phyloP scores from a whole-genome alignment of 2,329 filamentous ascomycete species.

The Geoglossum cookeanum region DNA sequence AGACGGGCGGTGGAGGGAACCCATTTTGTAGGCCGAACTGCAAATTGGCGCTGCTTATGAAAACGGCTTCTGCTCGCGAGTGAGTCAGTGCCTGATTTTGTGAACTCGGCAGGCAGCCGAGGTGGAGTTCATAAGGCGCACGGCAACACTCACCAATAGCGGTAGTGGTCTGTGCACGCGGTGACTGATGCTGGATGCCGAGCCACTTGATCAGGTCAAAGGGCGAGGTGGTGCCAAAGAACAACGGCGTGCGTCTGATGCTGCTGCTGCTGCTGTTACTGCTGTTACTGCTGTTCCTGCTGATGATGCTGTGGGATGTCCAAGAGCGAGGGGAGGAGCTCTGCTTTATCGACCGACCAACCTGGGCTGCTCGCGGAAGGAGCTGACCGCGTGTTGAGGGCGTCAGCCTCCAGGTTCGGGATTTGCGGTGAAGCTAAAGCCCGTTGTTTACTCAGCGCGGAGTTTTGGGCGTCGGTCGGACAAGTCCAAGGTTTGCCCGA shows the following conservation, averaged over 20 bases:
- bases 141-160: background rate
- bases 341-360: background rate
- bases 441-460: too few relatives aligned
- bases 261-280: too few relatives aligned
- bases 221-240: too few relatives aligned
- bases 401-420: background rate
- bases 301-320: too few relatives aligned
- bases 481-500: too few relatives aligned
- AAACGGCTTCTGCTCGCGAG: background rate
- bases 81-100: too few relatives aligned
- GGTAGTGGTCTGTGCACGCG: too few relatives aligned
- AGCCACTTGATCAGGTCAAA: too few relatives aligned
- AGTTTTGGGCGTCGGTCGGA: too few relatives aligned
- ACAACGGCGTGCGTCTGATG: too few relatives aligned
- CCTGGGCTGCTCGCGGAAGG: background rate
- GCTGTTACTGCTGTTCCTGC: too few relatives aligned
- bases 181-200: too few relatives aligned
- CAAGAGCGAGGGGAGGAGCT: background rate
- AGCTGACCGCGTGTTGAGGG: background rate
- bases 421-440: background rate
- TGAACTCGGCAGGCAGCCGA: background rate
- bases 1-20: background rate
- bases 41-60: background rate
- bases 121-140: background rate
- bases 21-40: conserved; percentile 1